Evolutionary conservation across 2,329 filamentous ascomycete genomes (phyloP).

Genomic region (Aspergillus floridensis): DNA sequence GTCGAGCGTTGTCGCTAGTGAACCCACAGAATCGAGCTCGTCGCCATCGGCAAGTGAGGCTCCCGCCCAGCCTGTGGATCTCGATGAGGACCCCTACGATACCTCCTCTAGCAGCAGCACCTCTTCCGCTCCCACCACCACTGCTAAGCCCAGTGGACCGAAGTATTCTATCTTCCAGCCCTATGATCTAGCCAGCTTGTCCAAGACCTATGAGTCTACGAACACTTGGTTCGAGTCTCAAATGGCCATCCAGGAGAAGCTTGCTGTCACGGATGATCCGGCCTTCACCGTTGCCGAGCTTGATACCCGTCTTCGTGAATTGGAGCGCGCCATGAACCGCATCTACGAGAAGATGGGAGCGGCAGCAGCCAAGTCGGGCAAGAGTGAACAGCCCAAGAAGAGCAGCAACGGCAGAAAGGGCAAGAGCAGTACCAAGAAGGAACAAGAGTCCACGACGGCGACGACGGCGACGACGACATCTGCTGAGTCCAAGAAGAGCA

Average conservation of each 20-base stretch:
- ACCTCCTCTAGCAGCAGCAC: constrained; percentile 40
- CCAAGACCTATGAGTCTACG: constrained; percentile 61
- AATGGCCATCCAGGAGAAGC: constrained; percentile 66
- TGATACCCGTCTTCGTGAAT: constrained; percentile 63
- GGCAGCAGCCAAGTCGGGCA: constrained; percentile 23
- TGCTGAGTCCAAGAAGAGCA: constrained; percentile 12
- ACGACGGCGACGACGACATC: neutral
- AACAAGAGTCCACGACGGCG: neutral
- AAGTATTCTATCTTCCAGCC: constrained; percentile 67
- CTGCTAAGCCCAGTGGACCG: constrained; percentile 45
- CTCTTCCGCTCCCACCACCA: constrained; percentile 31
- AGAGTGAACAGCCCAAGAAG: constrained; percentile 25
- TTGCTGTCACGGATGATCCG: constrained; percentile 69
- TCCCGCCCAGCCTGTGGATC: constrained; percentile 58
- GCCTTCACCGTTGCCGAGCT: constrained; percentile 72
- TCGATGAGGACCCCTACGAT: constrained; percentile 66
- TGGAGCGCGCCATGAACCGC: constrained; percentile 54
- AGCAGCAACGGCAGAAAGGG: constrained; percentile 24
- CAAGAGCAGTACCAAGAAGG: constrained; percentile 27
- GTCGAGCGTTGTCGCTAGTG: constrained; percentile 51
- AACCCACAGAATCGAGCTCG: constrained; percentile 45
- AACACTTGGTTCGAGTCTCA: constrained; percentile 73
- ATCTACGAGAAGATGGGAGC: constrained; percentile 49
- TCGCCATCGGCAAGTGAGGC: constrained; percentile 43
- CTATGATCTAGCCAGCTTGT: constrained; percentile 67